Conservation (phyloP, 176 grass and related monocot genomes). For the Ensete glaucum region DNA sequence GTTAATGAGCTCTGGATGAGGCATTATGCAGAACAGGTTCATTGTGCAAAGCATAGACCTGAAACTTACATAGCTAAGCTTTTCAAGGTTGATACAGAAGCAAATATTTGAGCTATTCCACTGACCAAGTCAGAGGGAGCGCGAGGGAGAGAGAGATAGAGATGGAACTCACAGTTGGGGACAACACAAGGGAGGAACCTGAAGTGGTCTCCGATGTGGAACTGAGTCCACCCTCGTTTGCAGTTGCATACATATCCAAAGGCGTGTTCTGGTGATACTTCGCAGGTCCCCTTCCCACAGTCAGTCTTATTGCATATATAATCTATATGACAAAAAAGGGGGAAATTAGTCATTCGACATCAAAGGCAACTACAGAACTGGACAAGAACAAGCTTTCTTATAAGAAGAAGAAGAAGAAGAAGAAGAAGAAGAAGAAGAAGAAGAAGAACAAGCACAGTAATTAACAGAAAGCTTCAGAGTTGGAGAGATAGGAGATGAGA, state of each 20-base stretch:
- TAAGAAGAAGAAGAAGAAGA: too few species aligned
- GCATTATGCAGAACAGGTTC: too few species aligned
- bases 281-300: slow-evolving; percentile 78
- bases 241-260: slow-evolving; percentile 72
- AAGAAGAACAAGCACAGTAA: too few species aligned
- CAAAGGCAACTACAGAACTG: neutral
- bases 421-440: too few species aligned
- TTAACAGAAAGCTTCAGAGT: too few species aligned
- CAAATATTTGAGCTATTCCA: neutral
- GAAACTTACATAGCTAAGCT: too few species aligned
- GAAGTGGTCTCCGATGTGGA: slow-evolving; percentile 48
- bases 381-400: neutral
- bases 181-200: slow-evolving; percentile 73
- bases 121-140: neutral
- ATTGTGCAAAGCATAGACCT: too few species aligned
- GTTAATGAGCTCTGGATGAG: too few species aligned
- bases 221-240: slow-evolving; percentile 62
- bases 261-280: slow-evolving; percentile 24
- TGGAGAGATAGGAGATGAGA: too few species aligned
- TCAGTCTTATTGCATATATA: slow-evolving; percentile 36
- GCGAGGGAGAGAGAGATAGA: slow-evolving; percentile 1
- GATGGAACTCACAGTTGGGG: slow-evolving; percentile 64
- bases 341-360: neutral
- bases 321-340: slow-evolving; percentile 20
- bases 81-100: too few species aligned